Evolutionary conservation across 495 filamentous ascomycete species (phyloP).

Genomic region (Pyrenula aspistea): DNA sequence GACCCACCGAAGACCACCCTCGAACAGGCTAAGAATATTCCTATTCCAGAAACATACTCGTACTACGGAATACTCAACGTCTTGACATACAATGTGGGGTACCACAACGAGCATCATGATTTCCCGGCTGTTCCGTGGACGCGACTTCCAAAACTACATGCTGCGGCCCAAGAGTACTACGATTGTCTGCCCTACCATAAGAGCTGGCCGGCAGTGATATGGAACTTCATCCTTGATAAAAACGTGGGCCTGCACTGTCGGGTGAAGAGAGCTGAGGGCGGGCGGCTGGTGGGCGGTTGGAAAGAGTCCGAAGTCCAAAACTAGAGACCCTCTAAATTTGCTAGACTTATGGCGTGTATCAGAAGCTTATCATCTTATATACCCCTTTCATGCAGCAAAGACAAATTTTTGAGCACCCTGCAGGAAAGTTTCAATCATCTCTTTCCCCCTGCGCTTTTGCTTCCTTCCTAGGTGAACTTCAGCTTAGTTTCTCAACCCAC

Average conservation of each 20-base stretch:
- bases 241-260: conserved; percentile 81
- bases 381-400: not conserved
- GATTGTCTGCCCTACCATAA: conserved; percentile 71
- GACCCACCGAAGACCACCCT: conserved; percentile 47
- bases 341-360: no score
- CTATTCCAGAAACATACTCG: conserved; percentile 87
- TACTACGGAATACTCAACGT: conserved; percentile 93
- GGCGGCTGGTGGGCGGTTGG: conserved; percentile 53
- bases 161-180: conserved; percentile 89
- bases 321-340: no score
- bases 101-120: conserved; percentile 98
- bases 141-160: conserved; percentile 55
- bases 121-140: conserved; percentile 98
- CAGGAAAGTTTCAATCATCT: conserved; percentile 1
- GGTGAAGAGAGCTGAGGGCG: conserved; percentile 81
- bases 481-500: no score
- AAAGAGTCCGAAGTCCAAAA: conserved; percentile 35
- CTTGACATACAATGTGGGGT: conserved; percentile 89
- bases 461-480: no score
- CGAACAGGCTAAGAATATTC: conserved; percentile 41
- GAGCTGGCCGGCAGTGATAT: conserved; percentile 88
- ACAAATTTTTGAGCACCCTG: not conserved
- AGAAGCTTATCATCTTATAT: no score
- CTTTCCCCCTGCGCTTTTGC: no score
- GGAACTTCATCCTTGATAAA: conserved; percentile 86